Evolutionary conservation across 2,329 filamentous ascomycete species (phyloP).

Genomic region (Trichoderma sp.): DNA sequence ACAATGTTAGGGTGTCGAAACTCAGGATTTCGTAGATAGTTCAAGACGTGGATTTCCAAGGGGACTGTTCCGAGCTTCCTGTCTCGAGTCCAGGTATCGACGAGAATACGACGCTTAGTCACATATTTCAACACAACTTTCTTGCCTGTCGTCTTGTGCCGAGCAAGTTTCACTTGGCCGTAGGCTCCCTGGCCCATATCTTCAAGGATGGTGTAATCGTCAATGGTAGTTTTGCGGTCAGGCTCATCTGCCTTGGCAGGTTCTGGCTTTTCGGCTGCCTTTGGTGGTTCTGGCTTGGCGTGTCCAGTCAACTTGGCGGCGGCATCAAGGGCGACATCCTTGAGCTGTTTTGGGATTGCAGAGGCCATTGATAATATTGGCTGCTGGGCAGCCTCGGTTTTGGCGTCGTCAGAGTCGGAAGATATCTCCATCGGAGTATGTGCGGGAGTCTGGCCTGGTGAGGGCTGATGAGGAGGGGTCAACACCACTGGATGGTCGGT

Average conservation of each 20-base stretch:
- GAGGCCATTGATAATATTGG: conserved; percentile 43
- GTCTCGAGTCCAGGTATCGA: conserved; percentile 98
- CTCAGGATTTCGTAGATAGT: conserved; percentile 80
- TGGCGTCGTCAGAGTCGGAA: conserved; percentile 50
- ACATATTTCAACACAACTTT: conserved; percentile 98
- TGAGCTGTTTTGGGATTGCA: conserved; percentile 58
- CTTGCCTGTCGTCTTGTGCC: conserved; percentile 76
- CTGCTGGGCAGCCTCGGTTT: conserved; percentile 37
- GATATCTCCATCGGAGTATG: conserved; percentile 59
- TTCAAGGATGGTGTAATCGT: conserved; percentile 89
- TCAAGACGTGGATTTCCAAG: conserved; percentile 93
- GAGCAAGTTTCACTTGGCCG: conserved; percentile 92
- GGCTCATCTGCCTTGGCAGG: conserved; percentile 42
- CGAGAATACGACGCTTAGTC: conserved; percentile 92
- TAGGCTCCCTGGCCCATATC: conserved; percentile 99
- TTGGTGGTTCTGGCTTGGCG: conserved; percentile 35
- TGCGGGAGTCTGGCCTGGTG: conserved; percentile 68
- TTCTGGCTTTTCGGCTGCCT: conserved; percentile 38
- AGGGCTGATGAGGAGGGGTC: conserved; percentile 77
- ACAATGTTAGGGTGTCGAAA: conserved; percentile 69
- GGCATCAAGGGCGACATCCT: conserved; percentile 57
- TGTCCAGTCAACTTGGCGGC: conserved; percentile 54
- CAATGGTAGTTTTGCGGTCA: conserved; percentile 75
- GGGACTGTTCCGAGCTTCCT: conserved; percentile 90
- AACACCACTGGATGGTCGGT: conserved; percentile 63